Base-by-base conservation (phyloP, 2,329 filamentous ascomycete genomes). In the Hypomyces rosellus region DNA sequence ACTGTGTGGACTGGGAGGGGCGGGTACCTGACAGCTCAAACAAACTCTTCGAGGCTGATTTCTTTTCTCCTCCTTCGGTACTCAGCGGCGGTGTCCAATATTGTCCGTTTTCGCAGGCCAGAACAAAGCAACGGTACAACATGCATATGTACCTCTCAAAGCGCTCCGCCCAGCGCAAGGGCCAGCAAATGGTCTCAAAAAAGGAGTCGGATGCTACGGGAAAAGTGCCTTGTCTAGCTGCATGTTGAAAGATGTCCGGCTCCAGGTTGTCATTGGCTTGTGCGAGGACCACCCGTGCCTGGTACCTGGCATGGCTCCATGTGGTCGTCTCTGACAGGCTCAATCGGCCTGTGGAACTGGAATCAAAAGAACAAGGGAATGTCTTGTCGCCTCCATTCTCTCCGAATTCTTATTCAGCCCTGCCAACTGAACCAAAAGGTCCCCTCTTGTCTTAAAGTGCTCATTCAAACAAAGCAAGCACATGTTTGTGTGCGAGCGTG, bases 291-390 rank as follows among this genome's bases (percentile, higher is more conserved):
- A 55, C 53, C 56, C 47, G 65, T 66, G 58, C 65, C 68, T 66
- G 68, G 70, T 72, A 66, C 70, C 70, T 72, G 68, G 64, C 67
- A 67, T 30, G 61, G 52, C 52, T 60, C 65, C 66, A 70, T 69
- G 66, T 70, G 69, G 66, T 61, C 56, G 55, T 59, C 61, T 61
- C 59, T 69, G 59, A 68, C 64, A 69, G 67, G 68, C 41, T 34
- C 22, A 36, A 42, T 46, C 46, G 46, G 47, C 20, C 39, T 18
- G 46, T 49, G 49, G 49, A 30, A 30, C 25, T 6, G 6, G 25
- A 30, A 48, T 42, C 49, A 38, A 45, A 39, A 48, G 45, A 48
- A 42, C 39, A 30, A 30, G 25, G 25, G 25, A 30, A 30, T 30
- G 25, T 30, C 9, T 30, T 30, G 25, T 30, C 9, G 25, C 25